A percentile compares a stretch with the other conserved stretches of the same genome.
These are phyloP conservation scores for Phaeolepiota aurea DNA, from an alignment of 768 basidiomycete species.

Conservation along the genomic window DNA sequence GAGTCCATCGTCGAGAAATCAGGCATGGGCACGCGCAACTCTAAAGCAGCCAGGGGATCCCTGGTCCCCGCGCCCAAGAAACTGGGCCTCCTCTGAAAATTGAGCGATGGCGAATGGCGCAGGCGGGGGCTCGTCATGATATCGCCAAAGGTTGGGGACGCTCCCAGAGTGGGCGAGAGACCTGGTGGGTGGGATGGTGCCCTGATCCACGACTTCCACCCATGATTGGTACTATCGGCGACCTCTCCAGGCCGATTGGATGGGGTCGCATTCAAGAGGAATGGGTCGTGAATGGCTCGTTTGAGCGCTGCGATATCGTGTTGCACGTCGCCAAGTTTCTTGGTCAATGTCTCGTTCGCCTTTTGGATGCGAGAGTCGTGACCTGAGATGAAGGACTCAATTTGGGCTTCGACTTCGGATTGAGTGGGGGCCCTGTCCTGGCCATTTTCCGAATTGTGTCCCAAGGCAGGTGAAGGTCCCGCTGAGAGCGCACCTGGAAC, in stretches of 20 bases:
- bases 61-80: conserved; percentile 7
- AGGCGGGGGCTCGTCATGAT: conserved; percentile 61
- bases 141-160: conserved; percentile 57
- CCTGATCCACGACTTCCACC: conserved; percentile 56
- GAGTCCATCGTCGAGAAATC: too few species aligned
- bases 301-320: conserved; percentile 73
- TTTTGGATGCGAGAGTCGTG: conserved; percentile 37
- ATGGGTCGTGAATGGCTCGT: conserved; percentile 41
- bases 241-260: conserved; percentile 1
- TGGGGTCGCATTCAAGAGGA: conserved; percentile 9
- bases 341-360: conserved; percentile 37
- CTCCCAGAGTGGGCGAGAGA: conserved; percentile 11
- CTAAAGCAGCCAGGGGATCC: conserved; percentile 38
- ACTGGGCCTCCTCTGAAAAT: conserved; percentile 10
- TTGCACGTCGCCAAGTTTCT: conserved; percentile 64
- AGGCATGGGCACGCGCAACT: conserved; percentile 56
- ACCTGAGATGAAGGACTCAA: conserved; percentile 50
- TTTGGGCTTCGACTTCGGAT: conserved; percentile 37
- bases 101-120: conserved; percentile 38
- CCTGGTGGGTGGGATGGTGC: conserved; percentile 26
- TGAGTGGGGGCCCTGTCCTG: conserved; percentile 11
- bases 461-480: neutral
- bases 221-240: conserved; percentile 11
- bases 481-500: conserved; percentile 40
- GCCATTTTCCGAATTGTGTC: conserved; percentile 1